phyloP scores from a whole-genome alignment of 805 yeast species.

The Candida krabiensis region DNA sequence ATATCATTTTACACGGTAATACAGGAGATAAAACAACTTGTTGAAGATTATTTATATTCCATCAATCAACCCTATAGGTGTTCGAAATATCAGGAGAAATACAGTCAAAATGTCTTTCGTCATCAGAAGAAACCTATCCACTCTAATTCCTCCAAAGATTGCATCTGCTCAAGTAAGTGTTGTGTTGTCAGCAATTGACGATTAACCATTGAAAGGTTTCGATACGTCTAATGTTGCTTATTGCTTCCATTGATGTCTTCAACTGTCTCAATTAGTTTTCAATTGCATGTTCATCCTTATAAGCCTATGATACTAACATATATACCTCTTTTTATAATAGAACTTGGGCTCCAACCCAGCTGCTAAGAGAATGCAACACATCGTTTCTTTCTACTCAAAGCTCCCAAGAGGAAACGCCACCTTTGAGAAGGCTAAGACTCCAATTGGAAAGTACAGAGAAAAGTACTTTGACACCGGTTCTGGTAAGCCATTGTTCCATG shows the following conservation, averaged over 20 bases:
- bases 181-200: neutral
- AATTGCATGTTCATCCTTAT: too few species aligned
- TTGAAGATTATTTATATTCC: neutral
- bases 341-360: constrained; percentile 94
- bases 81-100: neutral
- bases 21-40: too few species aligned
- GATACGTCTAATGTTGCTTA: too few species aligned
- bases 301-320: constrained; percentile 25
- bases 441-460: constrained; percentile 77
- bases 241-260: too few species aligned
- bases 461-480: constrained; percentile 83
- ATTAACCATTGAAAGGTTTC: too few species aligned
- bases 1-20: too few species aligned
- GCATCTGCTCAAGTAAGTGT: constrained; percentile 86
- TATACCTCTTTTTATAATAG: constrained; percentile 36
- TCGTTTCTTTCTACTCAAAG: constrained; percentile 92
- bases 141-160: constrained; percentile 98
- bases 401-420: constrained; percentile 93
- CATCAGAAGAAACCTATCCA: constrained; percentile 89
- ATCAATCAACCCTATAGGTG: neutral
- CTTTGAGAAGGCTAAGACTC: constrained; percentile 64
- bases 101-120: constrained; percentile 66
- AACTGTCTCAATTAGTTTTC: too few species aligned
- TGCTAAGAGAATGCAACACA: constrained; percentile 94
- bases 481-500: constrained; percentile 80